Conservation (phyloP, 345 rosid species). For the Salix dunnii region DNA sequence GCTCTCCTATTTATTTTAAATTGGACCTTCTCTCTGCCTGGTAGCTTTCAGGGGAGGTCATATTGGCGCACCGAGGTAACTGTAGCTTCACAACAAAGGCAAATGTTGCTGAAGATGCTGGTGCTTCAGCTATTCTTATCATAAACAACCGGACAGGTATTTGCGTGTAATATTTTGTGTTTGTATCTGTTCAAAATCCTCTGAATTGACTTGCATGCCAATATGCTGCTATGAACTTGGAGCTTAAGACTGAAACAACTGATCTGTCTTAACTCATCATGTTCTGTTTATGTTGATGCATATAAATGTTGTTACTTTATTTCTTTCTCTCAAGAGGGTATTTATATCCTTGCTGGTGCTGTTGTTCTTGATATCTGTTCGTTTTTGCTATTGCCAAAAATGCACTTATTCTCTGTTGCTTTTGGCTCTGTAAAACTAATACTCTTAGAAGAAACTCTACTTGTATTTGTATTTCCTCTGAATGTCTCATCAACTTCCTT, state of each 20-base stretch:
- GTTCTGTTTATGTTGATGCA: not conserved
- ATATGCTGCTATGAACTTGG: not conserved
- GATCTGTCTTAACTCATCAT: not conserved
- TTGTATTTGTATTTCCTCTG: not conserved
- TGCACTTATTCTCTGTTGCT: not conserved
- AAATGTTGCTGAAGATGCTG: constrained; percentile 60
- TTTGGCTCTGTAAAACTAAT: not conserved
- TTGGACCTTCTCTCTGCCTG: constrained; percentile 16
- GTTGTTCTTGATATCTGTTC: not conserved
- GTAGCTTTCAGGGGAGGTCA: constrained; percentile 63
- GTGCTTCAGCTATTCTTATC: constrained; percentile 78
- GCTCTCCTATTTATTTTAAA: constrained; percentile 8
- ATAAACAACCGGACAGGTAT: constrained; percentile 68
- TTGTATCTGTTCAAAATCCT: not conserved
- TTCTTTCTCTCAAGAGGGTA: not conserved
- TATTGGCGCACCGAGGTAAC: constrained; percentile 72
- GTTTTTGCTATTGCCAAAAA: not conserved
- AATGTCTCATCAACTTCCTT: not conserved
- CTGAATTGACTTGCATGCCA: not conserved
- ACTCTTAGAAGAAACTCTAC: not conserved
- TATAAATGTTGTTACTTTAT: not conserved
- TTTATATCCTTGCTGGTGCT: not conserved
- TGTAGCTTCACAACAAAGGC: constrained; percentile 85
- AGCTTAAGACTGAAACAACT: not conserved
- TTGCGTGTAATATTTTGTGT: not conserved